These are phyloP conservation scores for Boletus vermiculosoides DNA, from an alignment of 768 basidiomycete species.

Conservation along the genomic window DNA sequence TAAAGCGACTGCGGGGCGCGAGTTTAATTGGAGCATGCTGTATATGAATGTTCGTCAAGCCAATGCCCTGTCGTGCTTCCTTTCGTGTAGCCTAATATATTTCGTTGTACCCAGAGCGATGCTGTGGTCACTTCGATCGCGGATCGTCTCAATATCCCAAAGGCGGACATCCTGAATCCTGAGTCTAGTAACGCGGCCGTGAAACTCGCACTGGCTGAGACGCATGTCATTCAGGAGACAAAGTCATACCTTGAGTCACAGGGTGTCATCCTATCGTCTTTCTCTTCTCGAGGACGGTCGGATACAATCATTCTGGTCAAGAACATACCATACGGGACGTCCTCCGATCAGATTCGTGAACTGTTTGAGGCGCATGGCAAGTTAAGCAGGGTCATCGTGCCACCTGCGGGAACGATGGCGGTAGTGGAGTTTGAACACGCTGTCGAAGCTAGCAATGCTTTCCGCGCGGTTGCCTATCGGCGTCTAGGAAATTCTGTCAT, in stretches of 20 bases:
- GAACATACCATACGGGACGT: slow-evolving; percentile 93
- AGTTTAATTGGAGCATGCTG: slow-evolving; percentile 90
- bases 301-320: slow-evolving; percentile 89
- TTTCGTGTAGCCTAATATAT: slow-evolving; percentile 22
- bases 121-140: slow-evolving; percentile 91
- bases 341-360: slow-evolving; percentile 67
- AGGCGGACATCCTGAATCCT: slow-evolving; percentile 85
- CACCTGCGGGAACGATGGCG: slow-evolving; percentile 91
- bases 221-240: slow-evolving; percentile 93
- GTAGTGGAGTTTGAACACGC: slow-evolving; percentile 82
- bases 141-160: slow-evolving; percentile 81
- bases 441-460: slow-evolving; percentile 70
- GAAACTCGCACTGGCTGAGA: slow-evolving; percentile 94
- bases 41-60: slow-evolving; percentile 90
- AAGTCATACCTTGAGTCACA: slow-evolving; percentile 84
- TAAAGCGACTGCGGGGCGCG: slow-evolving; percentile 67
- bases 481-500: slow-evolving; percentile 86
- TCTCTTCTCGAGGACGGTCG: slow-evolving; percentile 55
- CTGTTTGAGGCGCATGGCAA: slow-evolving; percentile 77
- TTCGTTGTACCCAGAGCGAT: slow-evolving; percentile 63
- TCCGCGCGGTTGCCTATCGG: slow-evolving; percentile 81
- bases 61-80: slow-evolving; percentile 16
- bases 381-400: slow-evolving; percentile 71
- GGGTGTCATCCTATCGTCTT: slow-evolving; percentile 62
- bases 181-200: slow-evolving; percentile 83